phyloP scores from a whole-genome alignment of 495 filamentous ascomycete genomes.

The Beverwykella pulmonaria region DNA sequence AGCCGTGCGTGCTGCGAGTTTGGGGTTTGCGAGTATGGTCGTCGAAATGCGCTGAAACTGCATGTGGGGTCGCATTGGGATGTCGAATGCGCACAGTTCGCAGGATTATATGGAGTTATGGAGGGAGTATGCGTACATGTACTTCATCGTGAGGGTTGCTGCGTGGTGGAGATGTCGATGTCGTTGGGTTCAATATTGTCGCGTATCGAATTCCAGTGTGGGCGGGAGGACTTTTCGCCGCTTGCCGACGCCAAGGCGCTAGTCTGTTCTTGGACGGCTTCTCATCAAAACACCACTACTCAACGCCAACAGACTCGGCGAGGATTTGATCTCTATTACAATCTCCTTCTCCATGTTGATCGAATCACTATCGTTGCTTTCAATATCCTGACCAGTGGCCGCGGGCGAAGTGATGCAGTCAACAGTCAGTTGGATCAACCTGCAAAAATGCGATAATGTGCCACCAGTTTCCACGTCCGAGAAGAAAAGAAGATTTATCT shows the following conservation, averaged over 20 bases:
- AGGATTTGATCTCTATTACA: too few species aligned
- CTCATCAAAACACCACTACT: not conserved
- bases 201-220: slow-evolving; percentile 5
- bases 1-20: slow-evolving; percentile 3
- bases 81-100: not conserved
- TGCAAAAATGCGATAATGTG: too few species aligned
- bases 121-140: slow-evolving; percentile 30
- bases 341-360: too few species aligned
- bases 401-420: too few species aligned
- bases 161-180: slow-evolving; percentile 29
- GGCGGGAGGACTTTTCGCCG: slow-evolving; percentile 27
- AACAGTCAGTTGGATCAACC: too few species aligned
- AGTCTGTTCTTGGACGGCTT: not conserved
- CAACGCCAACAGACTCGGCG: too few species aligned
- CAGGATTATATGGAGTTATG: not conserved
- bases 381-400: too few species aligned
- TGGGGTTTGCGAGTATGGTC: not conserved
- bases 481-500: too few species aligned
- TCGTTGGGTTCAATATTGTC: slow-evolving; percentile 15
- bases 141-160: slow-evolving; percentile 38
- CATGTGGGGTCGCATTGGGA: not conserved
- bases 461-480: too few species aligned
- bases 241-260: slow-evolving; percentile 9
- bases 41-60: not conserved
- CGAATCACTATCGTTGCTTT: too few species aligned